Evolutionary conservation across 2,329 filamentous ascomycete species (phyloP), one percentile per base, ranked within the genome.

Genomic region (Parasarocladium wereldwijsianum): DNA sequence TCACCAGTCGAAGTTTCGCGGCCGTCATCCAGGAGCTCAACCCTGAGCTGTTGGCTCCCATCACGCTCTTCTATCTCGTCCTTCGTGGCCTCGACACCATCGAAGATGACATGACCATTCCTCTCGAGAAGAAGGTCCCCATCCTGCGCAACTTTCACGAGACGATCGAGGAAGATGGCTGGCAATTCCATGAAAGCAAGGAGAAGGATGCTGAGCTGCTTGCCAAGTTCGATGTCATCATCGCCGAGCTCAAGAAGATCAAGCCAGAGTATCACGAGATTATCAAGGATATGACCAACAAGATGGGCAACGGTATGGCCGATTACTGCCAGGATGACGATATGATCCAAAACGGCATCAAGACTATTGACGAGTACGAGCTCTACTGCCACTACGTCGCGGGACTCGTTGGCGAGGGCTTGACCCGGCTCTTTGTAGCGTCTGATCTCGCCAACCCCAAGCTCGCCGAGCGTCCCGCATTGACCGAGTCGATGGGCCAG

Each of bases 251-350:
- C 55, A 83, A 81, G 62, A 79, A 81, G 56, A 64, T 93, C 54
- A 92, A 94, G 62, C 70, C 75, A 28, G 71, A 70, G 33, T 96
- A 98, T 59, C 71, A 69, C 52, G 70, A 65, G 6, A 86, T 96
- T 48, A 90, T 98, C 56, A 77, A 78, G 55, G 87, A 96, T 44
- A 93, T 96, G 48, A 84, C 85, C 18, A 63, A 76, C 47, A 81
- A 84, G 58, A 98, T 98, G 90, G 87, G 86, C 39, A 86, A 96
- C 47, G 90, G 90, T 42, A 98, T 98, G 90, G 90, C 90, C 17
- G 87, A 98, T 57, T 98, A 93, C 51, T 81, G 72, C 23, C 65
- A 80, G 41, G 90, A 92, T 44, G 76, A 82, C 10, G 82, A 90
- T 43, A 69, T 80, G 54, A 83, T 85, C 43, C 61, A 70, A 40